Evolutionary conservation across 1,284 basidiomycete genomes (phyloP).

Genomic region (Fomitopsis betulina): DNA sequence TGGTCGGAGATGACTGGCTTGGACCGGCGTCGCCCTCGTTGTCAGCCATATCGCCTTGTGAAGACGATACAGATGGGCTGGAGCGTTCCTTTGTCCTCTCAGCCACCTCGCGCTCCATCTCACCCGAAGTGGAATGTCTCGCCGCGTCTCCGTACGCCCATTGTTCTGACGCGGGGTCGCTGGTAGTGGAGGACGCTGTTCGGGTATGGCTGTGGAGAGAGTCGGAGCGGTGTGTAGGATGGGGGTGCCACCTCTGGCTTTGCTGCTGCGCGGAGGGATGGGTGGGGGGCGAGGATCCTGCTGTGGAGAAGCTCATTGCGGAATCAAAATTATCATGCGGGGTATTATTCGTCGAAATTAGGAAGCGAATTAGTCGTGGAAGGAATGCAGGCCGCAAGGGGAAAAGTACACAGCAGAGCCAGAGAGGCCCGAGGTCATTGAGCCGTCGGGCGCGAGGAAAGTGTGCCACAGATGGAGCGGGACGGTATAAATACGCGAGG

Average conservation of each 20-base stretch:
- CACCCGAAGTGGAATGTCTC: conserved; percentile 11
- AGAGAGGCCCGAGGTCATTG: conserved; percentile 27
- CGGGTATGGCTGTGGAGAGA: conserved; percentile 8
- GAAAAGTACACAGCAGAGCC: conserved; percentile 24
- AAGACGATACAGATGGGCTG: conserved; percentile 28
- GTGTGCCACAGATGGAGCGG: conserved; percentile 14
- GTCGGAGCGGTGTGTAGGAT: conserved; percentile 16
- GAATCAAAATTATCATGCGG: conserved; percentile 24
- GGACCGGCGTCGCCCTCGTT: conserved; percentile 28
- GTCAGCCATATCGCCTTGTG: conserved; percentile 31
- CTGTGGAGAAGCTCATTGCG: conserved; percentile 21
- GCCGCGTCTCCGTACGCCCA: conserved; percentile 8
- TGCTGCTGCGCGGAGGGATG: conserved; percentile 16
- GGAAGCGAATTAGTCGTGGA: conserved; percentile 24
- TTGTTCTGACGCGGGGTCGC: conserved; percentile 7
- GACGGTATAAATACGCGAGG: conserved; percentile 16
- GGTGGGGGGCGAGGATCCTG: conserved; percentile 16
- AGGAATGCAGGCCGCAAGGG: conserved; percentile 20
- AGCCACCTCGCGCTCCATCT: conserved; percentile 10
- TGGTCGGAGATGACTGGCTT: conserved; percentile 20
- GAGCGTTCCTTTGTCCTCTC: conserved; percentile 18
- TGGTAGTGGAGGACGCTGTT: conserved; percentile 14
- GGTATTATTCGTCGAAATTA: conserved; percentile 26
- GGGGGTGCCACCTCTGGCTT: conserved; percentile 10
- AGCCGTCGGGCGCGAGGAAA: conserved; percentile 20